Percentiles rank a stretch among this genome's conserved stretches.
Evolutionary conservation across 371 early-diverging fungal species (phyloP).

Genomic region (Mycotypha africana): DNA sequence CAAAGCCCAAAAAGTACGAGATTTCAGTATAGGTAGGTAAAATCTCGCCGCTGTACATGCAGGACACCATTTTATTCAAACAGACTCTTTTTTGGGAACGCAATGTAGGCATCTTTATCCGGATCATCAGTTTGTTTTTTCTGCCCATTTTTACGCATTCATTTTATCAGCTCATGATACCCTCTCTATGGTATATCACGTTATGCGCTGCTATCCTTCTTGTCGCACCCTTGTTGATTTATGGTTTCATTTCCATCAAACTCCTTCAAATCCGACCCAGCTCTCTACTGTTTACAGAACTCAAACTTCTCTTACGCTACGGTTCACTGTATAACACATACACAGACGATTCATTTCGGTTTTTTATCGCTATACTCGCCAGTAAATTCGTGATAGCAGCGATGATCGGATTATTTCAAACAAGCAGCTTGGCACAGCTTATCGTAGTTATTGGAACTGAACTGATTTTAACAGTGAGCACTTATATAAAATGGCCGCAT

Average conservation of each 20-base stretch:
- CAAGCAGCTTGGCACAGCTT: slow-evolving; percentile 29
- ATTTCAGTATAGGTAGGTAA: slow-evolving; percentile 25
- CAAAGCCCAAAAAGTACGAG: slow-evolving; percentile 6
- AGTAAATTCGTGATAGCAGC: slow-evolving; percentile 28
- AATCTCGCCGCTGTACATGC: not conserved
- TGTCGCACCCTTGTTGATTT: slow-evolving; percentile 22
- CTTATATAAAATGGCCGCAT: slow-evolving; percentile 21
- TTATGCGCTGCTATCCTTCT: slow-evolving; percentile 26
- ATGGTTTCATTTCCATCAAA: slow-evolving; percentile 29
- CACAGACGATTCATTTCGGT: slow-evolving; percentile 41
- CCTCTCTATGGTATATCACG: slow-evolving; percentile 25
- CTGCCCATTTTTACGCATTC: slow-evolving; percentile 28
- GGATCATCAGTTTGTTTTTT: slow-evolving; percentile 27
- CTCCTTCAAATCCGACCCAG: slow-evolving; percentile 34
- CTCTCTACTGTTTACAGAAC: slow-evolving; percentile 40
- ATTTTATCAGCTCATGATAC: slow-evolving; percentile 41
- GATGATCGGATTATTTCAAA: slow-evolving; percentile 36
- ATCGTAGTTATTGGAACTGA: slow-evolving; percentile 29
- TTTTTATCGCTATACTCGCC: slow-evolving; percentile 37
- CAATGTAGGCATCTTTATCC: slow-evolving; percentile 26
- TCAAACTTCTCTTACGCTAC: slow-evolving; percentile 39
- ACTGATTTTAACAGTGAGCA: slow-evolving; percentile 6
- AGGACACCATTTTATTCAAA: not conserved
- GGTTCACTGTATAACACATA: slow-evolving; percentile 49
- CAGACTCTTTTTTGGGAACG: no score